These are phyloP conservation scores for Chaetomiaceae sp. DNA, from an alignment of 2,329 filamentous ascomycete species.

Conservation along the genomic window DNA sequence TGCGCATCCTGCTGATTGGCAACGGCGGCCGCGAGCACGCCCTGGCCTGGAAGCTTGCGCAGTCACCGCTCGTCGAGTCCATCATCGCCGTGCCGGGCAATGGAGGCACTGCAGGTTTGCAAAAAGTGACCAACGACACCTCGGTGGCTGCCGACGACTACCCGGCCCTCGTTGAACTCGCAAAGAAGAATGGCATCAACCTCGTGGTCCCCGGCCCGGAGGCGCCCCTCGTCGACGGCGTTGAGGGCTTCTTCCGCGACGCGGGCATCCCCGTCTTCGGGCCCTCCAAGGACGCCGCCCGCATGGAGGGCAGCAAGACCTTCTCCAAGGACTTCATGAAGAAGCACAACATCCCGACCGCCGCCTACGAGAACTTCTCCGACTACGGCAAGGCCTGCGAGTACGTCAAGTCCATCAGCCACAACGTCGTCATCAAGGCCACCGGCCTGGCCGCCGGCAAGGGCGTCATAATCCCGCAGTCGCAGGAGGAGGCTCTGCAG, in stretches of 20 bases:
- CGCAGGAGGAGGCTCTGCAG: constrained; percentile 74
- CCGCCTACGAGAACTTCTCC: constrained; percentile 83
- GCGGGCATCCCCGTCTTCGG: constrained; percentile 80
- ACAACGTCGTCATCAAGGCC: constrained; percentile 89
- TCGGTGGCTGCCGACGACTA: constrained; percentile 73
- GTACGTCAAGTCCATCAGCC: constrained; percentile 67
- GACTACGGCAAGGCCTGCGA: constrained; percentile 66
- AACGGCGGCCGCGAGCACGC: constrained; percentile 94
- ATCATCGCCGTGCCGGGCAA: constrained; percentile 76
- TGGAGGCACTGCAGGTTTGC: constrained; percentile 70
- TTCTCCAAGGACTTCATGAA: constrained; percentile 99
- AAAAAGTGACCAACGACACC: constrained; percentile 69
- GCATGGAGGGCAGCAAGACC: constrained; percentile 93
- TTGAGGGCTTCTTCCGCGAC: constrained; percentile 73
- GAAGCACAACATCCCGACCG: constrained; percentile 82
- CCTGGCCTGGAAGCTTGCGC: constrained; percentile 86
- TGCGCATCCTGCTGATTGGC: constrained; percentile 80
- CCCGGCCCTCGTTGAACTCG: constrained; percentile 67
- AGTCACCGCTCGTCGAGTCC: constrained; percentile 72
- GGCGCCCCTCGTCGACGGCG: constrained; percentile 86
- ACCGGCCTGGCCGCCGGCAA: constrained; percentile 90
- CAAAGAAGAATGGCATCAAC: constrained; percentile 68
- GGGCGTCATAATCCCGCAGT: constrained; percentile 83
- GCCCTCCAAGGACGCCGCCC: constrained; percentile 75
- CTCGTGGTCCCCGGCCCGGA: constrained; percentile 89